Evolutionary conservation across 768 basidiomycete genomes (phyloP).

Genomic region (Termitomyces sp.): DNA sequence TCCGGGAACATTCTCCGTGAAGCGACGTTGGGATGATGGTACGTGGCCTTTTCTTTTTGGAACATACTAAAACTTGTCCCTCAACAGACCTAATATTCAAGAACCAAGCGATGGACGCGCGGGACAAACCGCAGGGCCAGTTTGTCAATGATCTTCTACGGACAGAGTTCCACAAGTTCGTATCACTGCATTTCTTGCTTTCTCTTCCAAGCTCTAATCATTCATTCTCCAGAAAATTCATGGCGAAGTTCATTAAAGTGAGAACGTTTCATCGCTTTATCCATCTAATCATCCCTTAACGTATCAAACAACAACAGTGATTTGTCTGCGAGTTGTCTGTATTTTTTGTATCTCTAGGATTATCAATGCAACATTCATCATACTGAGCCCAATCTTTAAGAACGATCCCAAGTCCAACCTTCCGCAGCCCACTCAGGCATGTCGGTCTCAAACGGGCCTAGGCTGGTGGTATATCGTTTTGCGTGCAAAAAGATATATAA

Average conservation of each 20-base stretch:
- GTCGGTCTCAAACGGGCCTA: constrained; percentile 80
- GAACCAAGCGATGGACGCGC: constrained; percentile 81
- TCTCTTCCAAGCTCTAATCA: background rate
- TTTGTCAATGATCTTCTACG: constrained; percentile 95
- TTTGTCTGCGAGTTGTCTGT: constrained; percentile 1
- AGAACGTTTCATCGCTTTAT: background rate
- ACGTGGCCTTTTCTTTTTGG: constrained; percentile 14
- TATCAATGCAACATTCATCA: constrained; percentile 3
- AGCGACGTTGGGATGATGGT: constrained; percentile 96
- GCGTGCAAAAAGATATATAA: constrained; percentile 97
- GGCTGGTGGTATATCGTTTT: constrained; percentile 70
- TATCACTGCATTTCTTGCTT: constrained; percentile 10
- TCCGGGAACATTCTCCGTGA: constrained; percentile 85
- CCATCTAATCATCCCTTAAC: background rate
- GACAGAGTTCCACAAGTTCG: constrained; percentile 90
- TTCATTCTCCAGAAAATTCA: constrained; percentile 64
- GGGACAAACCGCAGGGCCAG: constrained; percentile 59
- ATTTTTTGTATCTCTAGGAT: constrained; percentile 9
- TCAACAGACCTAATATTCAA: constrained; percentile 66
- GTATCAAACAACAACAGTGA: background rate
- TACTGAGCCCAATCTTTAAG: constrained; percentile 10
- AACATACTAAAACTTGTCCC: background rate
- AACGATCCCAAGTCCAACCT: constrained; percentile 63
- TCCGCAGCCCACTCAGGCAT: constrained; percentile 87
- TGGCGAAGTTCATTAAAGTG: constrained; percentile 89